These are phyloP conservation scores for Coemansia sp. DNA, from an alignment of 192 early-diverging fungal genomes.

Conservation along the genomic window DNA sequence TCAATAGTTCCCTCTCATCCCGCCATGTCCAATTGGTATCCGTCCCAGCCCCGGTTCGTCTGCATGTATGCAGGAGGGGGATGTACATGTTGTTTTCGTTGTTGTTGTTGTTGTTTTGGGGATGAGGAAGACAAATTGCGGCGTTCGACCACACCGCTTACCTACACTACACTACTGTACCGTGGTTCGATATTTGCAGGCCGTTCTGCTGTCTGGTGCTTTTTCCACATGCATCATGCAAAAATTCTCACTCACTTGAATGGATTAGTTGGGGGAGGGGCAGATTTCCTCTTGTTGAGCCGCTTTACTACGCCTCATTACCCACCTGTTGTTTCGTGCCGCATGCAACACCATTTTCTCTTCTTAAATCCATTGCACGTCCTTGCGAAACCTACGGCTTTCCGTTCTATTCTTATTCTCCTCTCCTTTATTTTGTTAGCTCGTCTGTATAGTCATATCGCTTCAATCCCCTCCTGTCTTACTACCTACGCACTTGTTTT, in stretches of 20 bases:
- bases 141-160: too few species aligned
- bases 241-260: neutral
- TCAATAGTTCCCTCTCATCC: neutral
- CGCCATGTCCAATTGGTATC: neutral
- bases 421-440: constrained; percentile 4
- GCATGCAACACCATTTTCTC: neutral
- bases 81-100: neutral
- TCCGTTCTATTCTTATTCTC: neutral
- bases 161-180: neutral
- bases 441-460: neutral
- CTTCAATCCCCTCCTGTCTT: neutral
- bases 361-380: neutral
- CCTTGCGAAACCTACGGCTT: neutral
- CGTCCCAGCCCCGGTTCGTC: neutral
- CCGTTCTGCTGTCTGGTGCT: neutral
- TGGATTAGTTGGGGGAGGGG: too few species aligned
- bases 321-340: constrained; percentile 18
- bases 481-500: neutral
- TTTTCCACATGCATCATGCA: constrained; percentile 1
- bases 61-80: neutral
- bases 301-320: constrained; percentile 14
- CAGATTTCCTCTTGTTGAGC: neutral
- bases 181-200: neutral
- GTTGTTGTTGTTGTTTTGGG: constrained; percentile 1
- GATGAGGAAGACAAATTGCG: neutral